These are phyloP conservation scores for Aureoboletus auriporus DNA, from an alignment of 768 basidiomycete genomes.

Conservation along the genomic window DNA sequence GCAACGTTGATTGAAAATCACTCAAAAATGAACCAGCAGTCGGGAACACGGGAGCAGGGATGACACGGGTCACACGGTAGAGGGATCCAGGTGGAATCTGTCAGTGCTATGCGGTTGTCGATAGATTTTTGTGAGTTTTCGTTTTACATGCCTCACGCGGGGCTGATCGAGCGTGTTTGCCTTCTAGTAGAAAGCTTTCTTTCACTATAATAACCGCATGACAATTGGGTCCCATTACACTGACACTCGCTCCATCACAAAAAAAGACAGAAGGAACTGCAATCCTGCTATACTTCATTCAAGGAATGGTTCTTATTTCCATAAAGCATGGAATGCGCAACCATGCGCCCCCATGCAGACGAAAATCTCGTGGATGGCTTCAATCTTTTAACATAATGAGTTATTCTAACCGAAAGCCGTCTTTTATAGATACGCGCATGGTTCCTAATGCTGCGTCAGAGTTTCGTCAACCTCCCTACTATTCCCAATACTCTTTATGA, in stretches of 20 bases:
- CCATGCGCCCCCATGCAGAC: background rate
- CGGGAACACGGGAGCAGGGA: background rate
- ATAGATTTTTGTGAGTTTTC: background rate
- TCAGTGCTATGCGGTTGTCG: background rate
- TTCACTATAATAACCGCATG: background rate
- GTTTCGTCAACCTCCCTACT: no score
- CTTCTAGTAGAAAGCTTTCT: background rate
- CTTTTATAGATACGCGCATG: background rate
- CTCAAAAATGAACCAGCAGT: background rate
- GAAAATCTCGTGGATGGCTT: no score
- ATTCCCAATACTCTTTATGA: no score
- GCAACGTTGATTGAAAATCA: background rate
- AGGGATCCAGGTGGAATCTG: no score
- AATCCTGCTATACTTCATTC: background rate
- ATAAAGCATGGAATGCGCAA: background rate
- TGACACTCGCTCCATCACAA: background rate
- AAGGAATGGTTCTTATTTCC: background rate
- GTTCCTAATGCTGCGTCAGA: background rate
- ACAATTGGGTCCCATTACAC: background rate
- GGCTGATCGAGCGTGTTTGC: background rate
- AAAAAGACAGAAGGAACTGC: background rate
- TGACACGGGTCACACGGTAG: background rate
- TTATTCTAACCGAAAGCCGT: background rate
- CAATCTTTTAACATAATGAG: background rate
- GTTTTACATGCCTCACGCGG: background rate